phyloP scores from a whole-genome alignment of 805 yeast genomes.

The Candida palmyrensis region DNA sequence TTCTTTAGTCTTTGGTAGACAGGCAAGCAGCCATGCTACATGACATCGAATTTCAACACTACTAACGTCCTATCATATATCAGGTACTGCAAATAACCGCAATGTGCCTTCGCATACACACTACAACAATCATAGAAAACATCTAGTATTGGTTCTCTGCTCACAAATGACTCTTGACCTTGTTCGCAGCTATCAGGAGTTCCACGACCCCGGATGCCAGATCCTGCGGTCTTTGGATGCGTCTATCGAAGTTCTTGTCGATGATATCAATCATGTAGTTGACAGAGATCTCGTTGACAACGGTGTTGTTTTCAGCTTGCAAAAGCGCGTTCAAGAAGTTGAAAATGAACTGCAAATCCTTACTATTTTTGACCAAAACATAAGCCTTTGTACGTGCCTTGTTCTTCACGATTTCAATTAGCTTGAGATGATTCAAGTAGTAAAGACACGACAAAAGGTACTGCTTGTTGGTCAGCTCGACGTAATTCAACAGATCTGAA shows the following conservation, averaged over 20 bases:
- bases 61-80: no score
- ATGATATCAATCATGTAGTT: constrained; percentile 31
- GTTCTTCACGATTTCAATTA: constrained; percentile 35
- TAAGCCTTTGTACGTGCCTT: constrained; percentile 37
- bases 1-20: no score
- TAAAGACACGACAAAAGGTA: constrained; percentile 35
- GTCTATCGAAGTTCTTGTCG: constrained; percentile 22
- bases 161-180: constrained; percentile 3
- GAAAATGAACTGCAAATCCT: constrained; percentile 18
- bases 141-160: no score
- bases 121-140: no score
- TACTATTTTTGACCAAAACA: constrained; percentile 24
- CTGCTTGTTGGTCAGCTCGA: constrained; percentile 38
- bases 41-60: no score
- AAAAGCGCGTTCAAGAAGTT: constrained; percentile 6
- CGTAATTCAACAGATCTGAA: constrained; percentile 10
- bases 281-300: constrained; percentile 15
- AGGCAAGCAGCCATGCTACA: no score
- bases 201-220: neutral
- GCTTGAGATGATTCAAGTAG: constrained; percentile 29
- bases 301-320: constrained; percentile 5
- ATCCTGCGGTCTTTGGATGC: neutral
- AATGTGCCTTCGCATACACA: no score
- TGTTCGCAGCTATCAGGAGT: constrained; percentile 2
- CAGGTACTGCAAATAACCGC: no score